Base-by-base conservation (phyloP, 768 basidiomycete genomes). In the Termitomyces sp. region DNA sequence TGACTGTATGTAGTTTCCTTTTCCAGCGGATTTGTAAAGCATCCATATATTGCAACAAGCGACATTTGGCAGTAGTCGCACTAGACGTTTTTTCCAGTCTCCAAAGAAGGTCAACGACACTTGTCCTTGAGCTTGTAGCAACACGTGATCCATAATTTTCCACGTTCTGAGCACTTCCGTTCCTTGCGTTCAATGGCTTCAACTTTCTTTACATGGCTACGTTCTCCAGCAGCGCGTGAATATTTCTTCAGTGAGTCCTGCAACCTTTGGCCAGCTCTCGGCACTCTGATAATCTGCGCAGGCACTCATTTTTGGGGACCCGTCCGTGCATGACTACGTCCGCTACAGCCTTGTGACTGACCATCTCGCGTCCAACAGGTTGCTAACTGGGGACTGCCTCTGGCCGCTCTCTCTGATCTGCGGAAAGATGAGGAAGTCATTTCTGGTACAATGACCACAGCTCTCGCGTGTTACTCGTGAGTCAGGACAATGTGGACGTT, bases 271-370 rank as follows among this genome's bases (percentile, higher is more conserved):
- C 5, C 5, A 34, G 34, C 10, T 59, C 59, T 48, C 18, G 57
- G 24, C 36, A 27, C 50, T 37, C 39, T 62, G 31, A 56, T 27
- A 55, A 29, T 59, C 59, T 48, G 55, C 32, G 16, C 57, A 96
- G 94, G 94, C 68, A 97, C 94, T 61, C 94, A 97, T 73, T 97
- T 97, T 78, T 97, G 94, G 94, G 94, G 94, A 64, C 94, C 94
- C 59, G 94, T 96, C 60, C 70, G 91, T 85, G n/a, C 65, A 43
- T 32, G 59, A 37, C 37, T 18, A 18, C 18, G 34, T 22, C n/a
- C 48, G 57, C 57, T 50, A 6, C 44, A 46, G 26, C 46, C 41
- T 51, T 34, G 18, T 27, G 37, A 55, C 53, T 57, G 27, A 51
- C n/a, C 32, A 32, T 52, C 32, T 36, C 24, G 46, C 20, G 14